Conservation (phyloP, 495 filamentous ascomycete species). For the Penicillium tannophilum region DNA sequence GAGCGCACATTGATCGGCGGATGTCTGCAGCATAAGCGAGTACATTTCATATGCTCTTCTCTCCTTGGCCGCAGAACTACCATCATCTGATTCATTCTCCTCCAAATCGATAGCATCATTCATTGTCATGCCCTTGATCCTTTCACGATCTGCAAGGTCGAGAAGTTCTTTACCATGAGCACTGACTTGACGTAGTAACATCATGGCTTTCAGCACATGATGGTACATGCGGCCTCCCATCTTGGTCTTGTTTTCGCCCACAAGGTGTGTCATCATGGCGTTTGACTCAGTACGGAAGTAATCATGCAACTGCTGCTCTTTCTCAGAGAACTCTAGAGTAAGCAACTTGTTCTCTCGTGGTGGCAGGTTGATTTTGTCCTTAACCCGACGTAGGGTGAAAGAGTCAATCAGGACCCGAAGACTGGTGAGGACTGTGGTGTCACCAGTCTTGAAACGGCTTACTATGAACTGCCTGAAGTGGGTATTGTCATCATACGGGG, state of each 20-base stretch:
- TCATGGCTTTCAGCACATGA: slow-evolving; percentile 86
- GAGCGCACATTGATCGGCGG: slow-evolving; percentile 65
- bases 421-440: slow-evolving; percentile 79
- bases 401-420: slow-evolving; percentile 90
- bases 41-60: slow-evolving; percentile 81
- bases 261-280: slow-evolving; percentile 60
- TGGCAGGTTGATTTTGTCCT: slow-evolving; percentile 86
- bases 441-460: slow-evolving; percentile 72
- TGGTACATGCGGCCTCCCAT: slow-evolving; percentile 83
- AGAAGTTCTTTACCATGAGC: slow-evolving; percentile 90
- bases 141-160: slow-evolving; percentile 74
- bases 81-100: slow-evolving; percentile 66
- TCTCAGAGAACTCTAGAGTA: slow-evolving; percentile 55
- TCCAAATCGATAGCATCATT: slow-evolving; percentile 86
- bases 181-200: slow-evolving; percentile 85
- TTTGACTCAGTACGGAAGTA: slow-evolving; percentile 64
- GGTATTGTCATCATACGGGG: slow-evolving; percentile 79
- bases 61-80: slow-evolving; percentile 55
- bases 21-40: slow-evolving; percentile 75
- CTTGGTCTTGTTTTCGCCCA: slow-evolving; percentile 54
- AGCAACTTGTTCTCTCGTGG: slow-evolving; percentile 71
- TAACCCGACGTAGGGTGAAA: slow-evolving; percentile 87
- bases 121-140: slow-evolving; percentile 74
- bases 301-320: slow-evolving; percentile 58
- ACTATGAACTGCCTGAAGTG: slow-evolving; percentile 79